Evolutionary conservation across 2,329 filamentous ascomycete genomes (phyloP).

Genomic region (Talaromyces sp.): DNA sequence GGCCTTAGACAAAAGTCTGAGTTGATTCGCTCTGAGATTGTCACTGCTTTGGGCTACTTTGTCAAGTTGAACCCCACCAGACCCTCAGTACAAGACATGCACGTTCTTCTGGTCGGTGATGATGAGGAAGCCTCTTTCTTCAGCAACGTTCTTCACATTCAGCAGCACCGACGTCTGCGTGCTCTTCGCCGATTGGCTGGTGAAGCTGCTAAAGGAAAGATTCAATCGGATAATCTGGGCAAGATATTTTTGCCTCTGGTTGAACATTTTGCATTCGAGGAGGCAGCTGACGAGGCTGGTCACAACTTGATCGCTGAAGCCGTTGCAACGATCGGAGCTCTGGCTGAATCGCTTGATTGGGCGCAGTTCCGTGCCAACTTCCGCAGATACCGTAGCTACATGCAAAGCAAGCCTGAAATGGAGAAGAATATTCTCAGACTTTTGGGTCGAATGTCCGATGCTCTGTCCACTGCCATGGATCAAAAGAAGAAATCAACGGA

Average conservation of each 20-base stretch:
- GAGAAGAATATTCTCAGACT: slow-evolving; percentile 86
- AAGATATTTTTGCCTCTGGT: slow-evolving; percentile 88
- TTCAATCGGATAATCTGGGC: slow-evolving; percentile 77
- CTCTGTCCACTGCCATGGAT: slow-evolving; percentile 61
- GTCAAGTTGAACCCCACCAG: slow-evolving; percentile 71
- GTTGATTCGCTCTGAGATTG: slow-evolving; percentile 78
- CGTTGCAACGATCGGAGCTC: slow-evolving; percentile 73
- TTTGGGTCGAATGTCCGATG: slow-evolving; percentile 78
- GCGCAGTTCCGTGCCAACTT: slow-evolving; percentile 84
- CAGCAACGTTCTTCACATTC: slow-evolving; percentile 86
- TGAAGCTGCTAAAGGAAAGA: slow-evolving; percentile 64
- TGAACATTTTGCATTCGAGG: slow-evolving; percentile 91
- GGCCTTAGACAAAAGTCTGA: slow-evolving; percentile 80
- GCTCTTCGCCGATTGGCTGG: slow-evolving; percentile 76
- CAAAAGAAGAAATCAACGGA: slow-evolving; percentile 26
- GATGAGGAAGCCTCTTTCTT: slow-evolving; percentile 89
- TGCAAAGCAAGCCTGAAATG: slow-evolving; percentile 76
- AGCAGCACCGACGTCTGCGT: slow-evolving; percentile 80
- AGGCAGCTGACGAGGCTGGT: slow-evolving; percentile 72
- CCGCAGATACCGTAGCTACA: slow-evolving; percentile 78
- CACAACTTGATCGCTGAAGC: slow-evolving; percentile 86
- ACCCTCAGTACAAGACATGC: slow-evolving; percentile 73
- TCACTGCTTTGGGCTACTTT: slow-evolving; percentile 77
- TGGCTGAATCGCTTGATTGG: slow-evolving; percentile 83
- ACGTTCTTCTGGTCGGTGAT: slow-evolving; percentile 66